Base-by-base conservation (phyloP, 2,329 filamentous ascomycete genomes). In the Zymoseptoria passerinii region DNA sequence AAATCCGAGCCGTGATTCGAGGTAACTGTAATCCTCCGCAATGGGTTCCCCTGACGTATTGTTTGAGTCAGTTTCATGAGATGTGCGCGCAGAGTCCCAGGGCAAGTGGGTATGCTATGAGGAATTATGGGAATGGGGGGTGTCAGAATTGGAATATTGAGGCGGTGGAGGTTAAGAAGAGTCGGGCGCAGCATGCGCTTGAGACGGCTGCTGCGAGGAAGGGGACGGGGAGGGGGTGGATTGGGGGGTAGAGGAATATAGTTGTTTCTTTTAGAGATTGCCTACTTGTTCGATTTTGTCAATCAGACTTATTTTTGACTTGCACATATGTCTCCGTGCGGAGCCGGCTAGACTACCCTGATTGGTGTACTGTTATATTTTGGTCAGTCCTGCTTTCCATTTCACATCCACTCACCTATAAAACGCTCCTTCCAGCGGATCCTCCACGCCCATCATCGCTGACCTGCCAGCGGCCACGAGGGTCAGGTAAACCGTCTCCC, bases 11-110 rank as follows among this genome's bases (percentile, higher is more conserved):
- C 28, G 59, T 55, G 28, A 63, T 68, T 48, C 56, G 50, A 2
- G 65, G 62, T 16, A 54, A 56, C 9, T 68, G 66, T 54, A 20
- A 8, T 16, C 62, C 66, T 23, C 40, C 56, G 35, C 60, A 64
- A 50, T 68, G 63, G 62, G 55, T 68, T 3, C 65, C 66, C 7
- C 29, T 52, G 28, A 58, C 64, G 52, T 67, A 61, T 55, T 68
- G 66, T 50, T 19, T 50, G 23, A 48, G 63, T 35, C 66, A 68
- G 58, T 64, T 68, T 28, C 62, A 66, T 48, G 58, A 56, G 6
- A 58, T 68, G 44, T 68, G 66, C 53, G 65, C 62, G 7, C 28
- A 60, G 20, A 53, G 23, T 3, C 48, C 52, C 1, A 53, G 48
- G 13, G 18, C 23, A 28, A 57, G 50, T 35, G 63, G 63, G 4